Conservation (phyloP, 805 yeast species). For the Lachancea dasiensis region DNA sequence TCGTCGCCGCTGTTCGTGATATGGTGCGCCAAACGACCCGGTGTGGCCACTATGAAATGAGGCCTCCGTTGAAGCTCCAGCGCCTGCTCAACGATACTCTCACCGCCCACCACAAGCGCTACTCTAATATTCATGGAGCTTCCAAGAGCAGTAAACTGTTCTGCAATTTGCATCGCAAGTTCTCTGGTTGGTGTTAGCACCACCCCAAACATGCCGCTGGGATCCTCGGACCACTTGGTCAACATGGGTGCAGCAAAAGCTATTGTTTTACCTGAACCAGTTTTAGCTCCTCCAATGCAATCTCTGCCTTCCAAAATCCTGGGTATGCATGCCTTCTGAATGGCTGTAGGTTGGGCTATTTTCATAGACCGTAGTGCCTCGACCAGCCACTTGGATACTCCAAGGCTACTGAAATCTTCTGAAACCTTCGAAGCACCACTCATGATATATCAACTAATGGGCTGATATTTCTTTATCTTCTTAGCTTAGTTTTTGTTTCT, state of each 20-base stretch:
- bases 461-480: too few species aligned
- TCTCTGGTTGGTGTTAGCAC: constrained; percentile 91
- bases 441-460: too few species aligned
- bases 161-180: constrained; percentile 93
- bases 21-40: constrained; percentile 94
- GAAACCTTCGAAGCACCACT: not conserved
- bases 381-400: constrained; percentile 79
- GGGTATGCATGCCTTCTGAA: constrained; percentile 87
- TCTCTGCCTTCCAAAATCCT: constrained; percentile 70
- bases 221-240: constrained; percentile 91
- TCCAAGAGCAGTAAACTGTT: constrained; percentile 91
- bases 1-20: constrained; percentile 84
- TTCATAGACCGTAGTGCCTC: constrained; percentile 80
- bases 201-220: constrained; percentile 85
- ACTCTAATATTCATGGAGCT: constrained; percentile 79
- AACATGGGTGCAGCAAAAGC: constrained; percentile 98
- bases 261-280: constrained; percentile 96
- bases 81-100: constrained; percentile 85
- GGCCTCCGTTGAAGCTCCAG: constrained; percentile 76
- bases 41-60: constrained; percentile 94
- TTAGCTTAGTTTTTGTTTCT: too few species aligned
- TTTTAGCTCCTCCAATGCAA: constrained; percentile 97
- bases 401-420: constrained; percentile 49
- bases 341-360: constrained; percentile 75
- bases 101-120: constrained; percentile 90